A percentile compares a stretch with the other conserved stretches of the same genome.
phyloP scores from a whole-genome alignment of 257 asterid species.

The Rhazya stricta region DNA sequence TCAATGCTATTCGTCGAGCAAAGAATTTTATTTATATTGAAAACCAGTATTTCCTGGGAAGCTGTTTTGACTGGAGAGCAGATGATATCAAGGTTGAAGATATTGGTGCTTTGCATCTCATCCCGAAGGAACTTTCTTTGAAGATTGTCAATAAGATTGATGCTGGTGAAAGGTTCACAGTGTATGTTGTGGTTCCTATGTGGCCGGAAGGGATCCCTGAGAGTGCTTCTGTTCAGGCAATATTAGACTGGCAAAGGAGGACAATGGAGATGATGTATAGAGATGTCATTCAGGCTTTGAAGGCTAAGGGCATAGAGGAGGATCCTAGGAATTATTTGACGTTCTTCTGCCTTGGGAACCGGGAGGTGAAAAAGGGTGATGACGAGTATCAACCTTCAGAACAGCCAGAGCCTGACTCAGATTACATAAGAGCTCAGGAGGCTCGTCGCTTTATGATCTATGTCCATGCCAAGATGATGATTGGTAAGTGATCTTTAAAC shows the following conservation, averaged over 20 bases:
- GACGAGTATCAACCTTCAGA: constrained; percentile 64
- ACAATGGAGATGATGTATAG: constrained; percentile 88
- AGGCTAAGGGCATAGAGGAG: constrained; percentile 57
- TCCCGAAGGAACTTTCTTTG: constrained; percentile 72
- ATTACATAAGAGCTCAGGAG: constrained; percentile 61
- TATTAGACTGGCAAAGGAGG: constrained; percentile 77
- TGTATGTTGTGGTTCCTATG: constrained; percentile 72
- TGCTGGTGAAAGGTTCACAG: constrained; percentile 76
- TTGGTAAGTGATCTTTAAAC: constrained; percentile 36
- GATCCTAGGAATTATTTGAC: constrained; percentile 77
- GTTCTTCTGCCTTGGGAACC: constrained; percentile 72
- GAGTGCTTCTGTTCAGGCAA: constrained; percentile 84
- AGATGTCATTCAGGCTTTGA: constrained; percentile 55
- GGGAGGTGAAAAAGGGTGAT: constrained; percentile 68
- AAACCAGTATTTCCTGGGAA: constrained; percentile 80
- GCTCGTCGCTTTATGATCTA: constrained; percentile 91
- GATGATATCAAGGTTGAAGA: constrained; percentile 62
- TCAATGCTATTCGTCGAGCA: constrained; percentile 85
- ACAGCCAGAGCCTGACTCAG: constrained; percentile 66
- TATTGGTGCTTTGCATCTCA: constrained; percentile 68
- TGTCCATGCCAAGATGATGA: constrained; percentile 93
- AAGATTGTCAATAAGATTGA: constrained; percentile 74
- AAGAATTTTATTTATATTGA: constrained; percentile 68
- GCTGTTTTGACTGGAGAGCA: constrained; percentile 57
- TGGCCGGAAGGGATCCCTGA: constrained; percentile 96